Evolutionary conservation across 352 stramenopile genomes (phyloP).

Genomic region (Plasmopara muralis): DNA sequence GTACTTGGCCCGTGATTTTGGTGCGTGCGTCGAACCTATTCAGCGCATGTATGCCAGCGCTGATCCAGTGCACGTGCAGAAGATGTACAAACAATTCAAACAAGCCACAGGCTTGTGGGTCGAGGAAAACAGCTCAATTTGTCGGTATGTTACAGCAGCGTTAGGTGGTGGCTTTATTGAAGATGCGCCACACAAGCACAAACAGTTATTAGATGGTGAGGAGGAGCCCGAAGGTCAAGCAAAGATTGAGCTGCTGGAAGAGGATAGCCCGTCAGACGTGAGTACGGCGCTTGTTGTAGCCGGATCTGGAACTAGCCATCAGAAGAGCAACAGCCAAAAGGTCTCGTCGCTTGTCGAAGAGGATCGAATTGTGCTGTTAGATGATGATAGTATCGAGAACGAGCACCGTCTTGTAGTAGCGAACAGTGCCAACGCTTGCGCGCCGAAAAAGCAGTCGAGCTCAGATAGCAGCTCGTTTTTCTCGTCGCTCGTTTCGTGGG

Average conservation of each 20-base stretch:
- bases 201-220: conserved; percentile 30
- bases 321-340: conserved; percentile 13
- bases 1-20: conserved; percentile 80
- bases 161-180: conserved; percentile 65
- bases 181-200: conserved; percentile 27
- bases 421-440: conserved; percentile 22
- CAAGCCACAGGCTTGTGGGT: conserved; percentile 80
- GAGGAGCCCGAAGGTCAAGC: conserved; percentile 27
- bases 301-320: conserved; percentile 3
- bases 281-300: conserved; percentile 35
- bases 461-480: conserved; percentile 31
- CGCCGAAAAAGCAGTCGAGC: conserved; percentile 26
- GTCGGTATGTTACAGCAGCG: conserved; percentile 61
- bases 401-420: conserved; percentile 39
- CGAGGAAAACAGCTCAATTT: conserved; percentile 79
- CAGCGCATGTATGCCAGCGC: conserved; percentile 83
- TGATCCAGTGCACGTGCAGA: conserved; percentile 73
- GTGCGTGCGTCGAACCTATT: conserved; percentile 75
- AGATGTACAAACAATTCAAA: conserved; percentile 85
- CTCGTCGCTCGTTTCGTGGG: conserved; percentile 59
- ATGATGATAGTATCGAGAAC: conserved; percentile 31
- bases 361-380: conserved; percentile 29
- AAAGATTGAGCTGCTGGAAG: conserved; percentile 39
- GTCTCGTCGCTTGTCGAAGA: conserved; percentile 12
- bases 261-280: conserved; percentile 16